Conservation (phyloP, 352 stramenopile genomes). For the Globisporangium viniferum region DNA sequence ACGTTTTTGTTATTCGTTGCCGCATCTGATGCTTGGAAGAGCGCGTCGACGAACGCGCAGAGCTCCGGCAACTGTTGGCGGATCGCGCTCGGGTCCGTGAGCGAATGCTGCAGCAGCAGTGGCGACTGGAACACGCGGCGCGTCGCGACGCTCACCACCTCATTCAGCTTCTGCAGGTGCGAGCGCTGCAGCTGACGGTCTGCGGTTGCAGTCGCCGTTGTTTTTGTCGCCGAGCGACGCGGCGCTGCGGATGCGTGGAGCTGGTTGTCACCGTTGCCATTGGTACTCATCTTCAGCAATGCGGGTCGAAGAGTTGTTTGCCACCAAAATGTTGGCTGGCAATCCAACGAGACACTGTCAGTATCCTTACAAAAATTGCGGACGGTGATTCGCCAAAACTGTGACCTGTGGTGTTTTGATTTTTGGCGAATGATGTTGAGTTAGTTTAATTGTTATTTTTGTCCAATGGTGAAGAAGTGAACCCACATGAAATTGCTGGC, state of each 20-base stretch:
- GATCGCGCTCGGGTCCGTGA: conserved; percentile 27
- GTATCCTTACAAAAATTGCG: neutral
- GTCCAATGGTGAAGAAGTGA: neutral
- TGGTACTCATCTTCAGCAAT: neutral
- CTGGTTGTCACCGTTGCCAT: neutral
- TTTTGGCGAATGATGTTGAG: neutral
- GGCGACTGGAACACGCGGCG: conserved; percentile 50
- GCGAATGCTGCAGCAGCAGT: conserved; percentile 19
- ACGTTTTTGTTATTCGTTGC: neutral
- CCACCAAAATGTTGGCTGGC: neutral
- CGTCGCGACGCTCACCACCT: conserved; percentile 39
- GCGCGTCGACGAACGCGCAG: conserved; percentile 30
- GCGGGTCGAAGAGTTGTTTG: neutral
- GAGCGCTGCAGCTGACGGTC: conserved; percentile 1
- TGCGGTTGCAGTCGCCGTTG: neutral
- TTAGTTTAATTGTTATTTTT: neutral
- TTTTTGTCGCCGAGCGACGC: neutral
- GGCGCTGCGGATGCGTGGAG: neutral
- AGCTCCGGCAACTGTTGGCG: conserved; percentile 41
- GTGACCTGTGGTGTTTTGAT: neutral
- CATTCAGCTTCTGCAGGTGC: conserved; percentile 29
- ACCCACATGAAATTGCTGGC: neutral
- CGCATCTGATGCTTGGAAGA: conserved; percentile 14
- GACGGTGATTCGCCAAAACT: neutral
- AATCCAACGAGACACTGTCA: neutral